Evolutionary conservation across 208 protist species (phyloP), one percentile per base, ranked within the genome.

Genomic region (Herpetomonas tarakana): DNA sequence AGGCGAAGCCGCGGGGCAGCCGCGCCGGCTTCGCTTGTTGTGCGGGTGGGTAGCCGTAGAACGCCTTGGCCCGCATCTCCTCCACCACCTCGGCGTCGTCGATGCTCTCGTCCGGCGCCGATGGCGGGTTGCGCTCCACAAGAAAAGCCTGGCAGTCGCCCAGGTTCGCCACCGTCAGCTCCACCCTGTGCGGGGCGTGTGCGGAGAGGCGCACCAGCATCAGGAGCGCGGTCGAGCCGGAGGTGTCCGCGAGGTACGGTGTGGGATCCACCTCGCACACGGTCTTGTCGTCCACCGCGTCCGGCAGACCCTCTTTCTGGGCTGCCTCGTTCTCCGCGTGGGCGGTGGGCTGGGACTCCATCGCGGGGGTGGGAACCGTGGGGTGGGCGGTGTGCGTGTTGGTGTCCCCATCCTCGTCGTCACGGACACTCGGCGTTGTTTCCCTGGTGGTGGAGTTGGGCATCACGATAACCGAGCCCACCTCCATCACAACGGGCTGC

Each of bases 61-160:
- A 41, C 9, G 9, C 14, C 14, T 6, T 14, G 35, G 14, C 14
- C 9, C 35, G 35, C 9, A 18, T 14, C 9, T 41, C 35, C 14
- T 41, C 35, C 9, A 14, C 35, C 35, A 14, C 35, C 14, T 41
- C 35, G 6, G 6, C 35, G 9, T 6, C 14, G 35, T 6, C 14
- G 6, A 14, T 6, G 14, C 14, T 14, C 9, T 6, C 6, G 6
- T 6, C 14, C 35, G 35, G 35, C 3, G 53, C 53, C 7, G 29
- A 3, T 45, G 41, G 6, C 28, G 53, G 24, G 7, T 62, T 47
- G 4, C 63, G 62, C 55, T 74, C 55, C 14, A 74, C 52, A 21
- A 74, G 28, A 49, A 57, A 74, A 16, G 54, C 62, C 22, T 56
- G 21, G 44, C 54, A 68, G 41, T 74, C 68, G 0, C 68, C 68